Conservation (phyloP, 1,139 yeast species). For the Debaryomycetaceae sp. region DNA sequence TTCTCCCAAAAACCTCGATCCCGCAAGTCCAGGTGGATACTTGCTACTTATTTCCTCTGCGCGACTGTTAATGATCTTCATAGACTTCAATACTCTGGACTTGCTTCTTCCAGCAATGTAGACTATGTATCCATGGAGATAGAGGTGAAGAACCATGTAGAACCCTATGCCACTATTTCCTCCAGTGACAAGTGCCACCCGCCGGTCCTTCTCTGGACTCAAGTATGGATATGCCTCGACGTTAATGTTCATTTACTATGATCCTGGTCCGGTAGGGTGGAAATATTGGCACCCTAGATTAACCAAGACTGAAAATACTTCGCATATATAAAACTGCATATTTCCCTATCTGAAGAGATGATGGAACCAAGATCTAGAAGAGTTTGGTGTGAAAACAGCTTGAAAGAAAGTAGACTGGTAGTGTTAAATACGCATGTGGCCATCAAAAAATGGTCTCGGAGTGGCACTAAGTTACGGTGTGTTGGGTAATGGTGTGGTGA, state of each 20-base stretch:
- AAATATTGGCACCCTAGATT: background rate
- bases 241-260: conserved; percentile 7
- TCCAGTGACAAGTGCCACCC: conserved; percentile 43
- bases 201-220: conserved; percentile 30
- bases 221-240: conserved; percentile 30
- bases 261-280: background rate
- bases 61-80: conserved; percentile 28
- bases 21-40: conserved; percentile 8
- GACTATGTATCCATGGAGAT: conserved; percentile 40
- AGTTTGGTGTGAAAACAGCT: background rate
- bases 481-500: conserved; percentile 24
- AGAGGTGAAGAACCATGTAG: conserved; percentile 39
- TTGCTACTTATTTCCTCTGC: conserved; percentile 14
- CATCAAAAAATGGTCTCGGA: conserved; percentile 39
- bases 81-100: conserved; percentile 32
- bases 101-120: conserved; percentile 42
- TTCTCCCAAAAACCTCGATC: conserved; percentile 48
- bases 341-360: background rate
- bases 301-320: background rate
- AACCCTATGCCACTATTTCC: conserved; percentile 47
- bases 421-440: conserved; percentile 30
- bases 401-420: background rate
- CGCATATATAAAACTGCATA: background rate
- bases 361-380: background rate
- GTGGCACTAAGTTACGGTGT: conserved; percentile 38